Conservation (phyloP, 75 land plant species). For the Adiantum capillusveneris region DNA sequence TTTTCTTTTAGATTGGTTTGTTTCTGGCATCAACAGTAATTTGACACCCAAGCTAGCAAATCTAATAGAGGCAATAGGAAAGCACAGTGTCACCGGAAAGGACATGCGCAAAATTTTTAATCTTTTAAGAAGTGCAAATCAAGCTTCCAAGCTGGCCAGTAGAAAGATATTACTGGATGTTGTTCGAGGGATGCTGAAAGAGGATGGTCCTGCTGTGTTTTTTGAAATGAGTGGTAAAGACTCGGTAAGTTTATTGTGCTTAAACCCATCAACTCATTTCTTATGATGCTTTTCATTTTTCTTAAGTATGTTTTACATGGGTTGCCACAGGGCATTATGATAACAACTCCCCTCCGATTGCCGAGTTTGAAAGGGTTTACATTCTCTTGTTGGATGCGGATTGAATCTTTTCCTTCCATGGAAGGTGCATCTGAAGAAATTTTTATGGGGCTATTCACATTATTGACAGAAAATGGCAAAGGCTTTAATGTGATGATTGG, state of each 20-base stretch:
- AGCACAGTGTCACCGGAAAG: conserved; percentile 92
- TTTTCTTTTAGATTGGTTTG: conserved; percentile 93
- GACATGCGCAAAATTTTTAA: conserved; percentile 93
- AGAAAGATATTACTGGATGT: conserved; percentile 55
- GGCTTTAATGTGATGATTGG: conserved; percentile 65
- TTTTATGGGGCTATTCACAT: conserved; percentile 76
- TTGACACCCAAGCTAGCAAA: conserved; percentile 57
- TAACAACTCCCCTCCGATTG: conserved; percentile 77
- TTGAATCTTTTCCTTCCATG: conserved; percentile 55
- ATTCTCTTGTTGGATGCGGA: conserved; percentile 85
- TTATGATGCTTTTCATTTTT: too few relatives aligned
- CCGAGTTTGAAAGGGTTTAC: conserved; percentile 79
- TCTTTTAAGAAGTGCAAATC: conserved; percentile 61
- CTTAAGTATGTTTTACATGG: too few relatives aligned
- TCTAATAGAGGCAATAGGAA: conserved; percentile 74
- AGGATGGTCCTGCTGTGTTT: conserved; percentile 79
- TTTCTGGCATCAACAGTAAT: conserved; percentile 37
- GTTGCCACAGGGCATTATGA: conserved; percentile 60
- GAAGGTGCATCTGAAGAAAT: conserved; percentile 24
- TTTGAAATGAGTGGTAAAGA: conserved; percentile 78
- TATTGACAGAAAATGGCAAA: conserved; percentile 79
- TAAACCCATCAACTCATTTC: too few relatives aligned
- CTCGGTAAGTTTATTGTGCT: conserved; percentile 40
- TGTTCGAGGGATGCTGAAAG: conserved; percentile 74
- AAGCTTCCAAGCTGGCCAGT: conserved; percentile 39